Base-by-base conservation (phyloP, 768 basidiomycete genomes). In the Kwoniella sp. region DNA sequence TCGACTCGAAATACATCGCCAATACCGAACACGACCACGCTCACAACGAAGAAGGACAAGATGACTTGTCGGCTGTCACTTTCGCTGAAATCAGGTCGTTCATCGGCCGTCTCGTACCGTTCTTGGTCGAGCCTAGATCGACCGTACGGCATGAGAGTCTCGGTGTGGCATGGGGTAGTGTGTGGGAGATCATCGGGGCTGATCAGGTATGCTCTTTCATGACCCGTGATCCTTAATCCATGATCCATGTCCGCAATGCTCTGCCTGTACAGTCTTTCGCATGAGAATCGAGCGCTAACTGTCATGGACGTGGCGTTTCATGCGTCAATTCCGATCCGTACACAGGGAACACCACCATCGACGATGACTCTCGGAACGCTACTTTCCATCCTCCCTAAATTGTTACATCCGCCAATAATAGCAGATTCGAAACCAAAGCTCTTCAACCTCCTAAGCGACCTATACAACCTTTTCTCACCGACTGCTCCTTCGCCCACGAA, bases 101-200 rank as follows among this genome's bases (percentile, higher is more conserved):
- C 21, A 15, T 74, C 15, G 33, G 47, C 1, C 13, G 37, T 5
- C 44, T 73, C 1, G 48, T 77, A 9, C 76, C 76, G 1, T 77
- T 77, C 57, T 25, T 77, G 2, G 44, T 60, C 4, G 73, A 77
- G 21, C 62, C 61, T n/a, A 71, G 70, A 55, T 77, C 76, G 9
- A 77, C 71, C 2, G 53, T 68, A 2, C 69, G 76, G 17, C 62
- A 71, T 58, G 46, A 48, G 15, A 58, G 64, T 2, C 49, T 53
- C 9, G 50, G 71, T 52, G 67, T 67, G 21, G 76, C 76, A 8
- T 77, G 69, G 61, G 57, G 68, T 4, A 58, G 62, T 5, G 59
- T 71, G 6, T 77, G 76, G 76, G 73, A 74, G 2, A 68, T 77
- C 13, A 46, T 60, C 21, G 68, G 67, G 1, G 55, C 54, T 37